Evolutionary conservation across 208 protist species (phyloP), one percentile per base, ranked within the genome.

Genomic region (Trypanosoma cruzi): DNA sequence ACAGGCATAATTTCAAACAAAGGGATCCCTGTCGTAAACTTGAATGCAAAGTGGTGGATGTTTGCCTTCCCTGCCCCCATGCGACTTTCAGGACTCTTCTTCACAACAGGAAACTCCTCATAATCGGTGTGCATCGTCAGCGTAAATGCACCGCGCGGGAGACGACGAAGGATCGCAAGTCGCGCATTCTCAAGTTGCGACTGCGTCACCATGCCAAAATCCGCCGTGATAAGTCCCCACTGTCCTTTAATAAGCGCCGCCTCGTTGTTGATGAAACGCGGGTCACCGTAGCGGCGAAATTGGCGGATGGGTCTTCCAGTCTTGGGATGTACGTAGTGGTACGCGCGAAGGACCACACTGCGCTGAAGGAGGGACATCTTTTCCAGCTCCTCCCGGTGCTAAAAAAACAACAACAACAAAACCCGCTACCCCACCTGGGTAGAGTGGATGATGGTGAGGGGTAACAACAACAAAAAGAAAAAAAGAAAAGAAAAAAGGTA

Each of bases 41-140:
- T 94, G 79, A 90, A 96, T 8, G 89, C 88, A 63, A 94, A 96
- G 79, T 96, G 91, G 59, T 96, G 91, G 60, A 96, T 96, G 67
- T 93, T 94, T 52, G 82, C 84, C 75, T 96, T 96, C 61, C 91
- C 91, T 0, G 82, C 89, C 13, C 91, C 91, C 91, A 95, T 96
- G 77, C 91, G 91, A 46, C 86, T 92, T 61, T 96, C 88, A 22
- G 91, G 91, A 56, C 86, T 92, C 77, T 96, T 96, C 42, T 89
- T 82, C 53, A 94, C 84, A 16, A 96, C 85, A 2, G 91, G 89
- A 63, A 95, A 96, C 79, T 96, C 88, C 68, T 96, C 89, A 67
- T 92, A 94, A 73, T 96, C 91, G 26, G 89, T 93, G 80, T 92
- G 86, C 87, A 96, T 93, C 20, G 79, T 87, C 26, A 96, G 84